phyloP scores from a whole-genome alignment of 768 basidiomycete species.

The Cyclocybe cylindracea region DNA sequence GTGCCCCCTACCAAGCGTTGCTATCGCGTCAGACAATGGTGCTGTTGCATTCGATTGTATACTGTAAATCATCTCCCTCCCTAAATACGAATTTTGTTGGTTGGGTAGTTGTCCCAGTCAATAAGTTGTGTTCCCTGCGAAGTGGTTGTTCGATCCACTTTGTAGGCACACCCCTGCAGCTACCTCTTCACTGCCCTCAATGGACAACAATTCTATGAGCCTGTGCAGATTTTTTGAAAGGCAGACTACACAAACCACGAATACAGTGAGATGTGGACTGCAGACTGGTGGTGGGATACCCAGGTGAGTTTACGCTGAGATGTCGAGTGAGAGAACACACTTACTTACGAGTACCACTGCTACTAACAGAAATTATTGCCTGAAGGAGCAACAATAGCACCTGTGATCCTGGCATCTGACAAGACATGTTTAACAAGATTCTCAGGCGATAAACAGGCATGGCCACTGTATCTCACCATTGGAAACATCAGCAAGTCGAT shows the following conservation, averaged over 20 bases:
- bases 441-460: conserved; percentile 37
- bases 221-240: too few relatives aligned
- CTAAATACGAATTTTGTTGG: too few relatives aligned
- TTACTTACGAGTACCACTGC: background rate
- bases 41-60: too few relatives aligned
- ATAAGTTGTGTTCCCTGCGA: too few relatives aligned
- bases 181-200: too few relatives aligned
- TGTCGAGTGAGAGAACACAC: background rate
- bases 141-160: too few relatives aligned
- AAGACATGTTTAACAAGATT: conserved; percentile 34
- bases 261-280: conserved; percentile 24
- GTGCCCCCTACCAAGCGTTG: too few relatives aligned
- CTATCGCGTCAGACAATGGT: too few relatives aligned
- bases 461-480: conserved; percentile 43
- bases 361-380: conserved; percentile 17
- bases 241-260: conserved; percentile 2
- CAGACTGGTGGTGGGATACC: conserved; percentile 32
- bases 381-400: conserved; percentile 27
- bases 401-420: conserved; percentile 36
- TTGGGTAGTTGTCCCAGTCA: too few relatives aligned
- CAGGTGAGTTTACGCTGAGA: conserved; percentile 21
- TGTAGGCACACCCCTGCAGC: too few relatives aligned
- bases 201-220: too few relatives aligned
- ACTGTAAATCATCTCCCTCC: too few relatives aligned
- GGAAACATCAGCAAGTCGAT: conserved; percentile 35